Conservation (phyloP, 1,284 basidiomycete species). For the Somion occarium region DNA sequence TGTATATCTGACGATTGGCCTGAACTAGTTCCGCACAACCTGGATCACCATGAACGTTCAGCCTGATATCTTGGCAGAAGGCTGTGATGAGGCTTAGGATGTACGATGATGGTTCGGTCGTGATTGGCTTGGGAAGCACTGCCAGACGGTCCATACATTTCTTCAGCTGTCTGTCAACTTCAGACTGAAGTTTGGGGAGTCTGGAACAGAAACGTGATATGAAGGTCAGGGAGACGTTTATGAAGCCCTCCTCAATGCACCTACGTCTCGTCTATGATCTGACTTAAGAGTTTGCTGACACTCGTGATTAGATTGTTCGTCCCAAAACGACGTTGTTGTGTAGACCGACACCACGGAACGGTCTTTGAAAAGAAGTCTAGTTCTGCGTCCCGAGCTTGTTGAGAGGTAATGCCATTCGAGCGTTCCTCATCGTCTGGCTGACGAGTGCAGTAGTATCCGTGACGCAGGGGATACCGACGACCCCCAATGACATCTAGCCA, state of each 20-base stretch:
- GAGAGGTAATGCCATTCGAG: slow-evolving; percentile 28
- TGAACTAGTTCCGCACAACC: slow-evolving; percentile 33
- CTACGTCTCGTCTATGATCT: slow-evolving; percentile 49
- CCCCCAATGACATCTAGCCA: slow-evolving; percentile 59
- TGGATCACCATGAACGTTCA: slow-evolving; percentile 32
- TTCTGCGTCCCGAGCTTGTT: slow-evolving; percentile 37
- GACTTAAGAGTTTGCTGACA: slow-evolving; percentile 47
- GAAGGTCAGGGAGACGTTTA: neutral
- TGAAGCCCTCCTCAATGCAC: slow-evolving; percentile 15
- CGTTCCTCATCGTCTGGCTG: slow-evolving; percentile 61
- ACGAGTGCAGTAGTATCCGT: slow-evolving; percentile 65
- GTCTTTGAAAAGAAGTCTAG: slow-evolving; percentile 42
- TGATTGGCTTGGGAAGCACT: slow-evolving; percentile 37
- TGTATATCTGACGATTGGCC: slow-evolving; percentile 29
- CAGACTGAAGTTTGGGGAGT: slow-evolving; percentile 33
- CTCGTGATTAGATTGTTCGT: slow-evolving; percentile 48
- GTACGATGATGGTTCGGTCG: slow-evolving; percentile 39
- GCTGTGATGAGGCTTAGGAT: slow-evolving; percentile 39
- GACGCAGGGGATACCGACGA: slow-evolving; percentile 35
- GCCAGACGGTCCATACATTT: slow-evolving; percentile 32
- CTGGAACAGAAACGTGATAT: slow-evolving; percentile 26
- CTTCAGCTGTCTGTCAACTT: slow-evolving; percentile 34
- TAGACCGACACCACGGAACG: slow-evolving; percentile 45
- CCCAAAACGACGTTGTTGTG: slow-evolving; percentile 45
- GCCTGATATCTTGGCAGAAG: slow-evolving; percentile 38